phyloP scores from a whole-genome alignment of 768 basidiomycete genomes.

The Boletus tylopilopsis region DNA sequence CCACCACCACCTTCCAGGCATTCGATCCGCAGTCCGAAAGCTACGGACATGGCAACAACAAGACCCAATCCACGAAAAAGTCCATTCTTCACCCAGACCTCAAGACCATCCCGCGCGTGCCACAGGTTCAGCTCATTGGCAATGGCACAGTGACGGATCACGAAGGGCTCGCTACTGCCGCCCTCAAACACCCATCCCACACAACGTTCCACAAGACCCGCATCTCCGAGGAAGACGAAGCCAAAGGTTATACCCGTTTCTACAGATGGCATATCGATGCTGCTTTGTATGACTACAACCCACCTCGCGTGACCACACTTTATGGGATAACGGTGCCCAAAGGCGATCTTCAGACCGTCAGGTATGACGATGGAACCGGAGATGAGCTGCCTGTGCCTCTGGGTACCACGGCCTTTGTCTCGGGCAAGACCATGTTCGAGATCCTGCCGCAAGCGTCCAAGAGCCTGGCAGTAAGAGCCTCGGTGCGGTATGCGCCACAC shows the following conservation, averaged over 20 bases:
- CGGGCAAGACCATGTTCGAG: constrained; percentile 82
- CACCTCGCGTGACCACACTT: constrained; percentile 82
- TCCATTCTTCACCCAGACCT: constrained; percentile 87
- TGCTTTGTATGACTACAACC: constrained; percentile 70
- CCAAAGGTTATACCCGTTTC: constrained; percentile 76
- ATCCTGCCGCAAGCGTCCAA: constrained; percentile 67
- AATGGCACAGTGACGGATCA: constrained; percentile 79
- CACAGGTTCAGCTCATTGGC: constrained; percentile 90
- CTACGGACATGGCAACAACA: constrained; percentile 90
- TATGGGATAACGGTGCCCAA: constrained; percentile 73
- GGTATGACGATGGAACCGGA: constrained; percentile 86
- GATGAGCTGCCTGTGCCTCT: constrained; percentile 80
- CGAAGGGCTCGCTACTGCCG: constrained; percentile 73
- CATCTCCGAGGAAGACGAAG: constrained; percentile 71
- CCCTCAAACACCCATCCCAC: constrained; percentile 84
- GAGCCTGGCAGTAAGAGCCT: constrained; percentile 73
- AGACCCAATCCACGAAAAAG: constrained; percentile 66
- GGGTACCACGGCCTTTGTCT: constrained; percentile 83
- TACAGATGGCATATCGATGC: constrained; percentile 95
- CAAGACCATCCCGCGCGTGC: constrained; percentile 85
- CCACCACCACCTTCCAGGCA: constrained; percentile 43
- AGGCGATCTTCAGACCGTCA: constrained; percentile 57
- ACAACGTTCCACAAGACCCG: constrained; percentile 82
- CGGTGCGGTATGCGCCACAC: constrained; percentile 78
- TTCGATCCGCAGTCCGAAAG: constrained; percentile 62